These are phyloP conservation scores for Auriscalpium vulgare DNA, from an alignment of 768 basidiomycete species.

Conservation along the genomic window DNA sequence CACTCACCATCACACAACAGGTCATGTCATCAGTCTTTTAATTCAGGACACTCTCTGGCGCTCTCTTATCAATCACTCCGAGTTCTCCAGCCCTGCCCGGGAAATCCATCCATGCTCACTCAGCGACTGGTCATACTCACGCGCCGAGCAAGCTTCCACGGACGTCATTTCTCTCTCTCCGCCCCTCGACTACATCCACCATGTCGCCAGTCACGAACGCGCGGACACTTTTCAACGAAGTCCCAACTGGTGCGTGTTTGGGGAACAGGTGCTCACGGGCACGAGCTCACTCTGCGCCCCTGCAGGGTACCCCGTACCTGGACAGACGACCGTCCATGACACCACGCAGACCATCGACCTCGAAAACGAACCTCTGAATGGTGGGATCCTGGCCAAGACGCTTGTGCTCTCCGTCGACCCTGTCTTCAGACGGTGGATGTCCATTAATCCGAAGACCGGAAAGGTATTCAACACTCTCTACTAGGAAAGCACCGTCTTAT, in stretches of 20 bases:
- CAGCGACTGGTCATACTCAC: no score
- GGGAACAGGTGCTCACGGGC: no score
- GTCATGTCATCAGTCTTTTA: no score
- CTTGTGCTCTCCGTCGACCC: conserved; percentile 33
- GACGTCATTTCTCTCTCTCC: no score
- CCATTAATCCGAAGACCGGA: conserved; percentile 1
- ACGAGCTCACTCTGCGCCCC: no score
- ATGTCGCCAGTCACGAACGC: neutral
- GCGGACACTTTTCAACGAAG: neutral
- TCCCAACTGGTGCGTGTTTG: neutral
- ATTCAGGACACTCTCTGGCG: no score
- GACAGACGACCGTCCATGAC: conserved; percentile 6
- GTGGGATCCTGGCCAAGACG: conserved; percentile 8
- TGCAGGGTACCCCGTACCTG: conserved; percentile 9
- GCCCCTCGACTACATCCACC: neutral
- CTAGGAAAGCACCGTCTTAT: neutral
- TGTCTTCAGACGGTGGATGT: conserved; percentile 17
- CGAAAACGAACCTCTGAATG: conserved; percentile 5
- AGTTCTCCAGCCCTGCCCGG: no score
- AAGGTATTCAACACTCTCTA: neutral
- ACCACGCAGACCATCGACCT: conserved; percentile 6
- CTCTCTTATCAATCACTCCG: no score
- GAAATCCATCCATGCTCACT: no score
- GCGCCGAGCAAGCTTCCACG: no score
- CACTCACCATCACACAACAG: no score